Conservation (phyloP, 257 asterid genomes). For the Solanum piurae region DNA sequence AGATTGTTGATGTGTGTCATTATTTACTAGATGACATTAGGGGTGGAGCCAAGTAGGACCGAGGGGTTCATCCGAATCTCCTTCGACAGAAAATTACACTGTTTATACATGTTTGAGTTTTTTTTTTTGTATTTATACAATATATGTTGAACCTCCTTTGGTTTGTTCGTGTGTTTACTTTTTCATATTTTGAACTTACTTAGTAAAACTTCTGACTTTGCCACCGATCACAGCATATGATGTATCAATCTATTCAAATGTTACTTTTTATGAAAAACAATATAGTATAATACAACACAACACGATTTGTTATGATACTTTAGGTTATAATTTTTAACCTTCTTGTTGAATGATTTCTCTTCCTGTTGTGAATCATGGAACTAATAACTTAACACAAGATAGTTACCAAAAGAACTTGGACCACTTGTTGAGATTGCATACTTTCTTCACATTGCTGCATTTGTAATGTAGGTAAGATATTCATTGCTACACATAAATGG, state of each 20-base stretch:
- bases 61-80: neutral
- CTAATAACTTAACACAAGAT: neutral
- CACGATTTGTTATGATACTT: neutral
- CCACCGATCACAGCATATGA: fast-evolving
- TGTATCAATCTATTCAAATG: neutral
- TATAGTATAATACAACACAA: neutral
- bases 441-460: neutral
- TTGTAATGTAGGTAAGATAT: neutral
- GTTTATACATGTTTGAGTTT: neutral
- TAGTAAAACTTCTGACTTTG: neutral
- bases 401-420: neutral
- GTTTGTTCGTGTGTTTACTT: too few species aligned
- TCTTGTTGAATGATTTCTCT: neutral
- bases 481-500: neutral
- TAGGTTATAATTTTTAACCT: neutral
- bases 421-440: neutral
- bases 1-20: too few species aligned
- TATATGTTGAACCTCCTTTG: neutral
- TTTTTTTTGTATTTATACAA: too few species aligned
- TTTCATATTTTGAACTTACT: neutral
- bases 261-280: neutral
- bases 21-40: too few species aligned
- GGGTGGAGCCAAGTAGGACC: too few species aligned
- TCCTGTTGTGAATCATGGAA: neutral
- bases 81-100: too few species aligned